phyloP scores from a whole-genome alignment of 345 rosid species.

The Clausena lansium region DNA sequence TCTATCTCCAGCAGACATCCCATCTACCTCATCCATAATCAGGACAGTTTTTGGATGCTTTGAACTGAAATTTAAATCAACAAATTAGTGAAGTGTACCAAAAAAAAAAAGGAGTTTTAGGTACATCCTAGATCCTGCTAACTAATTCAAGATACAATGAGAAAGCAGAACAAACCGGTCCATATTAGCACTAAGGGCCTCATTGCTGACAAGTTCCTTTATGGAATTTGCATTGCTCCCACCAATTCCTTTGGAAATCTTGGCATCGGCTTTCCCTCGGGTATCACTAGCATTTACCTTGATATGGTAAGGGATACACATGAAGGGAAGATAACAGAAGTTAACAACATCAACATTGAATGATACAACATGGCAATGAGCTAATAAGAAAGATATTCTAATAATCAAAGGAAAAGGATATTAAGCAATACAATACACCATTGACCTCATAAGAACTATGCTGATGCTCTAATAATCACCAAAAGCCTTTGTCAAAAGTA shows the following conservation, averaged over 20 bases:
- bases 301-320: background rate
- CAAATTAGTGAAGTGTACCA: background rate
- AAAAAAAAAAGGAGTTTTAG: background rate
- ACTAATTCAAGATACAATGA: slow-evolving; percentile 7
- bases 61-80: slow-evolving; percentile 47
- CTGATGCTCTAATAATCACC: slow-evolving; percentile 2
- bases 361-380: slow-evolving; percentile 14
- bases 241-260: slow-evolving; percentile 79
- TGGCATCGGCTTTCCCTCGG: slow-evolving; percentile 90
- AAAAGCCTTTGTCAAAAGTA: slow-evolving; percentile 4
- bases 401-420: background rate
- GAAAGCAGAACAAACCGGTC: slow-evolving; percentile 47
- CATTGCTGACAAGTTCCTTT: slow-evolving; percentile 94
- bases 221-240: slow-evolving; percentile 96
- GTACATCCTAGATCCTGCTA: background rate
- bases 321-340: background rate
- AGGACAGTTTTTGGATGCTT: slow-evolving; percentile 77
- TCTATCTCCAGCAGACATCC: slow-evolving; percentile 99
- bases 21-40: slow-evolving; percentile 99
- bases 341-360: background rate
- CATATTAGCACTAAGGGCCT: slow-evolving; percentile 57
- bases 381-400: background rate
- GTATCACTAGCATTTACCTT: slow-evolving; percentile 98
- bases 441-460: slow-evolving; percentile 2
- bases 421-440: background rate